phyloP scores from a whole-genome alignment of 169 alveolate species.

The Eimeria maxima region DNA sequence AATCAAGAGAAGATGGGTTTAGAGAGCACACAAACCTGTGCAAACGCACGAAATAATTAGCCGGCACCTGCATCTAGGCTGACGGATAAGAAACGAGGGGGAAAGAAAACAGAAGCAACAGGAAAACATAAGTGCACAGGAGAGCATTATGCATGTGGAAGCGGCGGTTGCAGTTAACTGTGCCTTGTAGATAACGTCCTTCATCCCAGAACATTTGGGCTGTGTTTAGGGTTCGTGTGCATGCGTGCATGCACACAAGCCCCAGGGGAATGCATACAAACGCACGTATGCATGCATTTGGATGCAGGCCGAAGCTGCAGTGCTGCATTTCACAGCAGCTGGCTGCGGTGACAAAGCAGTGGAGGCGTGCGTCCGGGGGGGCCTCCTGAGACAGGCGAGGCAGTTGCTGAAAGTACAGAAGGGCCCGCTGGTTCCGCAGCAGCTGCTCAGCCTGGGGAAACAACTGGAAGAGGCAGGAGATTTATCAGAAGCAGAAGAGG shows the following conservation, averaged over 20 bases:
- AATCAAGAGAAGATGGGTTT: too few species aligned
- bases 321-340: conserved; percentile 4
- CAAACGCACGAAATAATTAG: too few species aligned
- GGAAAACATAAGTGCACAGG: too few species aligned
- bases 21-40: too few species aligned
- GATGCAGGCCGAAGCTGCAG: conserved; percentile 36
- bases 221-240: not conserved
- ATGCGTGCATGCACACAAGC: not conserved
- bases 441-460: not conserved
- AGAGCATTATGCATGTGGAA: too few species aligned
- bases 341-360: conserved; percentile 16
- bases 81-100: too few species aligned
- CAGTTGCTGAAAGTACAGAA: conserved; percentile 18
- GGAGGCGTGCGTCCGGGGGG: conserved; percentile 8
- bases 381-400: conserved; percentile 1
- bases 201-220: not conserved
- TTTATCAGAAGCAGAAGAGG: not conserved
- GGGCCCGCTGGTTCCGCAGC: not conserved
- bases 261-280: too few species aligned
- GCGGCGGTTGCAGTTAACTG: too few species aligned
- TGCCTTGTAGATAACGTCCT: too few species aligned
- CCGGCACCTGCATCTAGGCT: too few species aligned
- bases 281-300: too few species aligned
- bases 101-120: too few species aligned
- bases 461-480: conserved; percentile 19